Percentiles rank a stretch among this genome's conserved stretches.
Conservation (phyloP, 805 yeast genomes). For the Zygoascus bituminiphila region DNA sequence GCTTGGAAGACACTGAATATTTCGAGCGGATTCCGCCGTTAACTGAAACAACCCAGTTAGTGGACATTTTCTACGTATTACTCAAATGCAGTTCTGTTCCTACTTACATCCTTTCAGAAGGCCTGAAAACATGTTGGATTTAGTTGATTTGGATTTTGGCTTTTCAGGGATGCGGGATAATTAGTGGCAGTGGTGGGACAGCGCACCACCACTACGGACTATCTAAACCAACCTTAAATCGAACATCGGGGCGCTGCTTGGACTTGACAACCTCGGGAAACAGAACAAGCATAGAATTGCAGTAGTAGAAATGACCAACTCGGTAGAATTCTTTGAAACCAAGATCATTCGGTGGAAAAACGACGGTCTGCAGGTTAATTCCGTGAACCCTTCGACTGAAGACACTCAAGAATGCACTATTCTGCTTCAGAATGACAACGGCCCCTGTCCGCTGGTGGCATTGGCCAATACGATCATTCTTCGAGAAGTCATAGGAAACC, state of each 20-base stretch:
- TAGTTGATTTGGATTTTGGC: no score
- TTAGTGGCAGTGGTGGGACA: neutral
- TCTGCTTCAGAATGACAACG: constrained; percentile 69
- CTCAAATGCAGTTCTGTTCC: neutral
- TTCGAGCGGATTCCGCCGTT: constrained; percentile 28
- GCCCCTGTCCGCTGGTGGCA: constrained; percentile 84
- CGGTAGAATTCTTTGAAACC: constrained; percentile 29
- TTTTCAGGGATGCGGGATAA: neutral
- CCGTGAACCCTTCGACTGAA: neutral
- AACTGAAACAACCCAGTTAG: constrained; percentile 8
- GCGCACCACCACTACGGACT: no score
- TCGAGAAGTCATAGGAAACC: constrained; percentile 29
- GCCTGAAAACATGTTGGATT: constrained; percentile 12
- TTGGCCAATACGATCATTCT: constrained; percentile 61
- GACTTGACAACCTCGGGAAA: no score
- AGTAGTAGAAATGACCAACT: neutral
- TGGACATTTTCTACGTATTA: neutral
- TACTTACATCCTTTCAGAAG: constrained; percentile 20
- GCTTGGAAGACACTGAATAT: constrained; percentile 62
- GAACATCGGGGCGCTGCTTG: neutral
- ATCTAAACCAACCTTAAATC: no score
- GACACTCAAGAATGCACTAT: constrained; percentile 26
- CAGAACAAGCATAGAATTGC: neutral
- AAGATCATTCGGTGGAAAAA: constrained; percentile 10
- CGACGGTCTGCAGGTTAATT: neutral